Conservation (phyloP, 2,329 filamentous ascomycete species). For the Magnaporthiopsis incrustans region DNA sequence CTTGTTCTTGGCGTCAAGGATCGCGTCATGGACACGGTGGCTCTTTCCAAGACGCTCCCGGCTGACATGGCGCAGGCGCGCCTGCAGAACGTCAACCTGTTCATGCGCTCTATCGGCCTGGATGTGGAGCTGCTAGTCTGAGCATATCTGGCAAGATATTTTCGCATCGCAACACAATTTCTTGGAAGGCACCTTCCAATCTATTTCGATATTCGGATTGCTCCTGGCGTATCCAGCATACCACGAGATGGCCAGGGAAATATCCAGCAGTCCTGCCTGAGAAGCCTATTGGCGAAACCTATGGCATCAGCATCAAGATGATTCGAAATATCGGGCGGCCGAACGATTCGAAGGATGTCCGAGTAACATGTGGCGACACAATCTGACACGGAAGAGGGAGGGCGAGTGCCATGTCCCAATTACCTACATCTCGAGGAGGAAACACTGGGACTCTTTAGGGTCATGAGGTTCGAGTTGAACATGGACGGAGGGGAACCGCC, state of each 20-base stretch:
- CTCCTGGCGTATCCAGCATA: neutral
- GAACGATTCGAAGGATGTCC: neutral
- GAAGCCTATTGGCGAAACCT: neutral
- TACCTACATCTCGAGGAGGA: neutral
- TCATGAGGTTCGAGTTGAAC: neutral
- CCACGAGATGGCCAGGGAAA: neutral
- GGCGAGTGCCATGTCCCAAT: neutral
- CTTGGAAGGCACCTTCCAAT: neutral
- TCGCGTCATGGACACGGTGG: conserved; percentile 90
- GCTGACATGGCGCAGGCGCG: conserved; percentile 76
- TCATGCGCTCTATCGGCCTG: conserved; percentile 97
- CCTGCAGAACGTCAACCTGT: conserved; percentile 88
- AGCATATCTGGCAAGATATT: conserved; percentile 8
- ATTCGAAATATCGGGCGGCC: neutral
- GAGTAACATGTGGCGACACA: neutral
- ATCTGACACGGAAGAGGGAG: neutral
- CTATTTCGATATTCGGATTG: neutral
- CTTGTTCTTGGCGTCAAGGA: conserved; percentile 96
- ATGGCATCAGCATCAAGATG: neutral
- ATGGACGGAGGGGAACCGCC: neutral
- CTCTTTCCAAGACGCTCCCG: conserved; percentile 80
- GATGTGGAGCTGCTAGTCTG: conserved; percentile 69
- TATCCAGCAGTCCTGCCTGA: neutral
- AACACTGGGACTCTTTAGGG: neutral
- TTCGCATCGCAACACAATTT: neutral